Evolutionary conservation across 805 yeast species (phyloP).

Genomic region (Kuraishia ogatae): DNA sequence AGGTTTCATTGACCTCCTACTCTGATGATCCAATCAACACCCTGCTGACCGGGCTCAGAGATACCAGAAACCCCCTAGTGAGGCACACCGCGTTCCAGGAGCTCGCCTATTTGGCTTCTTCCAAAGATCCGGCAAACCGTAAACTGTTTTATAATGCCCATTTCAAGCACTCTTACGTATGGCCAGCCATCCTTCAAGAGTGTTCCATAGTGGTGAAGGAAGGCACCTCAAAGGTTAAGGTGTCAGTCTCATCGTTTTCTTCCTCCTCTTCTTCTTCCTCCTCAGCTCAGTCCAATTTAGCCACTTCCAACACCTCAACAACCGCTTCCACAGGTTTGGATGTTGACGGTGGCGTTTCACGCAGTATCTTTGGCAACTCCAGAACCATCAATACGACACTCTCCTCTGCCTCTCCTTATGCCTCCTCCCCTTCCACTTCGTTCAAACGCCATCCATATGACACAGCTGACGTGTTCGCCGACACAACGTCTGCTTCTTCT

Average conservation of each 20-base stretch:
- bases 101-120: conserved; percentile 52
- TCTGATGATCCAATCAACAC: conserved; percentile 58
- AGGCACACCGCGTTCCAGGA: conserved; percentile 71
- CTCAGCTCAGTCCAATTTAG: not conserved
- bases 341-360: not conserved
- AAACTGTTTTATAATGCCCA: conserved; percentile 43
- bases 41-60: conserved; percentile 53
- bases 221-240: conserved; percentile 31
- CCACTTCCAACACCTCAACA: not conserved
- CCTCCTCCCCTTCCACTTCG: conserved; percentile 18
- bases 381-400: not conserved
- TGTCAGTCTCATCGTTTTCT: not conserved
- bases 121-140: conserved; percentile 38
- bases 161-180: conserved; percentile 34
- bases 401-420: conserved; percentile 6
- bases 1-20: conserved; percentile 48
- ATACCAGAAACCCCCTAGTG: conserved; percentile 34
- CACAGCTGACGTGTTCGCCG: not conserved
- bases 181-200: conserved; percentile 56
- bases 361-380: conserved; percentile 3
- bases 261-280: no score
- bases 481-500: not conserved
- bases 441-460: not conserved
- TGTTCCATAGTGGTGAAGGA: conserved; percentile 46
- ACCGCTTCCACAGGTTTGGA: not conserved